These are phyloP conservation scores for Grosmannia huntii DNA, from an alignment of 2,329 filamentous ascomycete genomes.

Conservation along the genomic window DNA sequence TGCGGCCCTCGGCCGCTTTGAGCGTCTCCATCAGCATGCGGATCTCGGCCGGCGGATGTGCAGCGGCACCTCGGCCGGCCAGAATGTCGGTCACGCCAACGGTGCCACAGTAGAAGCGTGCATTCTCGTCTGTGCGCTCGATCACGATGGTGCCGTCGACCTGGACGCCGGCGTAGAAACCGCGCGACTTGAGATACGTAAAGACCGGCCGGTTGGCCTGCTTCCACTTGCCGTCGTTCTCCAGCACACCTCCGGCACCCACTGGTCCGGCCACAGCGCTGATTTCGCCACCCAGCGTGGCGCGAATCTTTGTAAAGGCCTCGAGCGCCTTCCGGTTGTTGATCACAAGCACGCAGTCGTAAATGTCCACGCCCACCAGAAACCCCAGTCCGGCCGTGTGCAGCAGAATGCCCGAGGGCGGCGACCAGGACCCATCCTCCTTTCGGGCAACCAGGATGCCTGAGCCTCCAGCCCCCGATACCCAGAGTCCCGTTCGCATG, in stretches of 20 bases:
- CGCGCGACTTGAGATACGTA: constrained; percentile 74
- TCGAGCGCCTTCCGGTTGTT: constrained; percentile 64
- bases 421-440: constrained; percentile 53
- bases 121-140: constrained; percentile 76
- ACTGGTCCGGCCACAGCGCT: constrained; percentile 58
- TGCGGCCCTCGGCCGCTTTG: constrained; percentile 17
- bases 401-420: constrained; percentile 64
- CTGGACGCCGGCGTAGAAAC: constrained; percentile 76
- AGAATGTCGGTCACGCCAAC: constrained; percentile 35
- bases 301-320: constrained; percentile 62
- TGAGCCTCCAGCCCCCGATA: constrained; percentile 45
- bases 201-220: constrained; percentile 30
- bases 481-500: constrained; percentile 44
- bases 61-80: constrained; percentile 24
- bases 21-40: constrained; percentile 14
- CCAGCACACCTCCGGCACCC: constrained; percentile 60
- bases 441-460: constrained; percentile 46
- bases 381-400: constrained; percentile 72
- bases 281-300: constrained; percentile 66
- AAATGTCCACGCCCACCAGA: constrained; percentile 72
- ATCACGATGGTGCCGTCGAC: constrained; percentile 80
- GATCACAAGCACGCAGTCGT: constrained; percentile 80
- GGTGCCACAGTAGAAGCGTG: constrained; percentile 62
- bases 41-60: constrained; percentile 5
- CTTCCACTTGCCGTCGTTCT: constrained; percentile 22